These are phyloP conservation scores for Stephania japonica DNA, from an alignment of 164 flowering plant species.

Conservation along the genomic window DNA sequence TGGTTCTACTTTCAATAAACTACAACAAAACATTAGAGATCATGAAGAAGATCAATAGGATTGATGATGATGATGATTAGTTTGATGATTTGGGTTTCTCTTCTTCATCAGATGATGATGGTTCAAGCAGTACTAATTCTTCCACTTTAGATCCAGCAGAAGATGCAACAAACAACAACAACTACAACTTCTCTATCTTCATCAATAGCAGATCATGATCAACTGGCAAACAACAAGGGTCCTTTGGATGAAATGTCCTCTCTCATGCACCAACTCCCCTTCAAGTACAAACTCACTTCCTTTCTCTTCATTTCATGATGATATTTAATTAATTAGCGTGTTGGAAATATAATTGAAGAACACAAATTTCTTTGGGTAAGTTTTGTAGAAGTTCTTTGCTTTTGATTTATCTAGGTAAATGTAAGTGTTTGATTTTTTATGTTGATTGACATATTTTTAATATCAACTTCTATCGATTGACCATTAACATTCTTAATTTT, in stretches of 20 bases:
- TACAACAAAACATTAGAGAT: conserved; percentile 17
- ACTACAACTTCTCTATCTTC: conserved; percentile 23
- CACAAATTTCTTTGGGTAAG: too few relatives aligned
- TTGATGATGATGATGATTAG: too few relatives aligned
- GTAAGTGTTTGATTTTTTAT: too few relatives aligned
- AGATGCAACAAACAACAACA: conserved; percentile 36
- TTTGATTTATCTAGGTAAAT: too few relatives aligned
- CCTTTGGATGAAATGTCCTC: conserved; percentile 66
- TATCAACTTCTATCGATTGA: too few relatives aligned
- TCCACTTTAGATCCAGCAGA: conserved; percentile 45
- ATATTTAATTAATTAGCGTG: conserved; percentile 27
- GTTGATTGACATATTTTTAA: too few relatives aligned
- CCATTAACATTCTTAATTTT: too few relatives aligned
- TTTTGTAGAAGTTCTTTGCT: too few relatives aligned
- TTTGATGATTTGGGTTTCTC: conserved; percentile 23
- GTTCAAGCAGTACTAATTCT: conserved; percentile 22
- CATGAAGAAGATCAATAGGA: conserved; percentile 16
- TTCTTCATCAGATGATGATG: conserved; percentile 17
- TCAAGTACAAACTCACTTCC: conserved; percentile 36
- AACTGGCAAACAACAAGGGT: conserved; percentile 24
- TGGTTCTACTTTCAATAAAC: not conserved
- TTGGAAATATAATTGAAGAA: too few relatives aligned
- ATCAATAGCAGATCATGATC: conserved; percentile 17
- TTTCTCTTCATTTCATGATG: too few relatives aligned
- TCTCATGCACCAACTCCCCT: conserved; percentile 72